Evolutionary conservation across 1,284 basidiomycete species (phyloP).

Genomic region (Ustilago sp.): DNA sequence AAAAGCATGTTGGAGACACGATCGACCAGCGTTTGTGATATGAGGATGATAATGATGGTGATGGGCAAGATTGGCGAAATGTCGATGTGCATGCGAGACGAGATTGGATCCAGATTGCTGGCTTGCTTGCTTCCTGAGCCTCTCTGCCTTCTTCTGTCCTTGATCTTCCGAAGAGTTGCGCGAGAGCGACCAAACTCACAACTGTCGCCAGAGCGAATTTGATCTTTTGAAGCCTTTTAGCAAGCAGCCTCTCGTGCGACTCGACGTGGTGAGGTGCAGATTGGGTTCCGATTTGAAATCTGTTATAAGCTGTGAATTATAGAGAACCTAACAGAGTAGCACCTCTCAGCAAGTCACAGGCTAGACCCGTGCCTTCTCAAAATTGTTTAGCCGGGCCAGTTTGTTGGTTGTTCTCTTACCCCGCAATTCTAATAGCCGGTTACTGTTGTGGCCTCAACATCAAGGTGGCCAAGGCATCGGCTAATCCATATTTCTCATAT

Average conservation of each 20-base stretch:
- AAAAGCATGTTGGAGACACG: slow-evolving; percentile 42
- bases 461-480: slow-evolving; percentile 30
- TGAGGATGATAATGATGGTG: slow-evolving; percentile 15
- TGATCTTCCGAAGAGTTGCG: slow-evolving; percentile 39
- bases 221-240: slow-evolving; percentile 12
- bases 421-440: slow-evolving; percentile 18
- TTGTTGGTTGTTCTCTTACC: slow-evolving; percentile 15
- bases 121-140: neutral
- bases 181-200: neutral
- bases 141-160: slow-evolving; percentile 17
- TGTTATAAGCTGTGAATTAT: neutral
- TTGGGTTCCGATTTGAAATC: slow-evolving; percentile 33
- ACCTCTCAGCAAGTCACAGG: neutral
- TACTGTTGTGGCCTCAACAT: neutral
- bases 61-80: slow-evolving; percentile 14
- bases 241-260: slow-evolving; percentile 19
- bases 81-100: slow-evolving; percentile 9
- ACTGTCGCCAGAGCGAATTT: slow-evolving; percentile 6
- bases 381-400: slow-evolving; percentile 12
- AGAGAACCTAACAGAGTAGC: neutral
- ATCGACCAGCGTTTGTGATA: neutral
- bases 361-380: neutral
- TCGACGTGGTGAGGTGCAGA: neutral
- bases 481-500: slow-evolving; percentile 17
- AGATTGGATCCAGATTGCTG: neutral